phyloP scores from a whole-genome alignment of 2,329 filamentous ascomycete genomes.

The Exophiala bonariae region DNA sequence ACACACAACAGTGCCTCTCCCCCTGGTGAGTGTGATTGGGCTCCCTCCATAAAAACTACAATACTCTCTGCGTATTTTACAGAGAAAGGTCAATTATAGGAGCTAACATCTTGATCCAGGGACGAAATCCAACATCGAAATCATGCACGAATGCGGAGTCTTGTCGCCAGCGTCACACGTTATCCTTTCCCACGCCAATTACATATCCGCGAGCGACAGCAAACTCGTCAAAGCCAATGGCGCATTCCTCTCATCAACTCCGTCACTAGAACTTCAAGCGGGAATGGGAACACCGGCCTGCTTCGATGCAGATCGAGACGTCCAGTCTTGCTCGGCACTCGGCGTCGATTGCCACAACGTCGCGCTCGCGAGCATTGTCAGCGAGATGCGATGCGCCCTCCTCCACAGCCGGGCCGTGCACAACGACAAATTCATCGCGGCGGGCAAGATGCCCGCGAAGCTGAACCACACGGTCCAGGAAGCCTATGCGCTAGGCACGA shows the following conservation, averaged over 20 bases:
- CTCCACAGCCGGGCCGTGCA: slow-evolving; percentile 30
- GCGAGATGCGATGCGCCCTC: slow-evolving; percentile 31
- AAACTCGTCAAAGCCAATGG: slow-evolving; percentile 20
- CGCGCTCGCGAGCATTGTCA: slow-evolving; percentile 29
- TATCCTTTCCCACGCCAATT: slow-evolving; percentile 43
- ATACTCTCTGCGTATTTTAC: too few species aligned
- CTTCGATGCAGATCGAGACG: slow-evolving; percentile 25
- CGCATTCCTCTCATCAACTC: slow-evolving; percentile 44
- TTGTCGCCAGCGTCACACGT: slow-evolving; percentile 35
- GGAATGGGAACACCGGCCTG: slow-evolving; percentile 39
- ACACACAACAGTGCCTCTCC: slow-evolving; percentile 18
- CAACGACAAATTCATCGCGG: slow-evolving; percentile 31
- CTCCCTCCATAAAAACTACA: too few species aligned
- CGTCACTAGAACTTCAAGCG: slow-evolving; percentile 53
- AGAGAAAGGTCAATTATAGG: too few species aligned
- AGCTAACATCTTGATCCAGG: not conserved
- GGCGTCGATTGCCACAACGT: slow-evolving; percentile 35
- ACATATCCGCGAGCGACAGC: slow-evolving; percentile 25
- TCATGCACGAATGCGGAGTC: slow-evolving; percentile 34
- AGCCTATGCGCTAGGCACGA: slow-evolving; percentile 51
- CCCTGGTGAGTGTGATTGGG: slow-evolving; percentile 5
- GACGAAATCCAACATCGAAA: not conserved
- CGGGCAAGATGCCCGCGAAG: slow-evolving; percentile 27
- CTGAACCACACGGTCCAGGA: slow-evolving; percentile 39
- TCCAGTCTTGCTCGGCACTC: slow-evolving; percentile 24